A percentile compares a stretch with the other conserved stretches of the same genome.
These are phyloP conservation scores for Mortierella sp. DNA, from an alignment of 371 early-diverging fungal genomes.

Conservation along the genomic window DNA sequence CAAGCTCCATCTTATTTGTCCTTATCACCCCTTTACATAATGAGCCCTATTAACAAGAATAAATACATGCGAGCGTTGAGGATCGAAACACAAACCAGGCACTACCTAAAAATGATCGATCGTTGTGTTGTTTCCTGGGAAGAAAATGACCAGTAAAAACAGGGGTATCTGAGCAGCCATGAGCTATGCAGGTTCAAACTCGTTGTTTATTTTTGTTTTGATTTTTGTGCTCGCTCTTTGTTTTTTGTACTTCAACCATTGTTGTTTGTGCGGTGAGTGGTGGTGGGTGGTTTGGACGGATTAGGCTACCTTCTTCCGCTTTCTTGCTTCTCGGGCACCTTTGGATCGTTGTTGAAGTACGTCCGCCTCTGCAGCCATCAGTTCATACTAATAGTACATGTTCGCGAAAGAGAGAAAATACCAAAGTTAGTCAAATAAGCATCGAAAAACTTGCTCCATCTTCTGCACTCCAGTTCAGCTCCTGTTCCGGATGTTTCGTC, in stretches of 20 bases:
- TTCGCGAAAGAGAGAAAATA: background rate
- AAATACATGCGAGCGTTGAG: background rate
- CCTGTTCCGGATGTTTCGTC: background rate
- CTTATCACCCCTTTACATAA: background rate
- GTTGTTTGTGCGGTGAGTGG: background rate
- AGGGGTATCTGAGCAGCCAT: background rate
- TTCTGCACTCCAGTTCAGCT: background rate
- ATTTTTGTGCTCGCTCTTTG: background rate
- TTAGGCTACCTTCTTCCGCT: constrained; percentile 27
- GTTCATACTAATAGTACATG: constrained; percentile 21
- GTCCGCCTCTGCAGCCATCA: constrained; percentile 39
- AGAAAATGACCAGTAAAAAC: background rate
- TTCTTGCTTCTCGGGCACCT: constrained; percentile 37
- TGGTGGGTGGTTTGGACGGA: background rate
- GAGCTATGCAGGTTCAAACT: constrained; percentile 5
- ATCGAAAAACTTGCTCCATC: background rate
- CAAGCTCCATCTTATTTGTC: background rate
- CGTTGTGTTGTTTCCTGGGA: background rate
- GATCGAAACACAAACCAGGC: background rate
- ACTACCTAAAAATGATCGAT: background rate
- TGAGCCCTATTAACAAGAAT: background rate
- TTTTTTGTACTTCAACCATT: background rate
- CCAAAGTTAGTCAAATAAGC: background rate
- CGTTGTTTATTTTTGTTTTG: background rate
- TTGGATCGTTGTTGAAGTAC: constrained; percentile 23